Conservation (phyloP, 768 basidiomycete species). For the Mycena floridula region DNA sequence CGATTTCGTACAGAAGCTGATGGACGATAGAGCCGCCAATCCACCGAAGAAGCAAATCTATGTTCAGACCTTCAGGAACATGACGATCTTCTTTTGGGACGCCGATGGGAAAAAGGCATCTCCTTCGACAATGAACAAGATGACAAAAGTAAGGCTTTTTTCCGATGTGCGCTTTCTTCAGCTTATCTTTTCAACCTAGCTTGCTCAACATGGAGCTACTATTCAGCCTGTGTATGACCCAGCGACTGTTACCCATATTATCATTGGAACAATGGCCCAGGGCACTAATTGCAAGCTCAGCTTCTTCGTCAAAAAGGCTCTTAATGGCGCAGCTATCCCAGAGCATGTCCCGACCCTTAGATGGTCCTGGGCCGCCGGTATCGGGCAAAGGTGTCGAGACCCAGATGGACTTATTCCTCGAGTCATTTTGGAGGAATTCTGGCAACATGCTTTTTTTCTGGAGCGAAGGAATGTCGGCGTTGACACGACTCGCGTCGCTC, state of each 20-base stretch:
- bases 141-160: not conserved
- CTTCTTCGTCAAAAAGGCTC: constrained; percentile 29
- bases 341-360: constrained; percentile 9
- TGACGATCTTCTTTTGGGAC: not conserved
- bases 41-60: not conserved
- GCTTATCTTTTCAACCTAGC: not conserved
- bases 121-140: not conserved
- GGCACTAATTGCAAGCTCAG: constrained; percentile 19
- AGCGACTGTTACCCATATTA: constrained; percentile 55
- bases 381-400: constrained; percentile 9
- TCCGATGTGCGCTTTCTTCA: not conserved
- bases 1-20: not conserved
- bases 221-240: constrained; percentile 56
- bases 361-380: constrained; percentile 5
- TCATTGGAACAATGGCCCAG: constrained; percentile 30
- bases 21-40: not conserved
- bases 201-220: constrained; percentile 45
- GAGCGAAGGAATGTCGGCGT: constrained; percentile 42
- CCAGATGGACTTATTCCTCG: constrained; percentile 7
- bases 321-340: constrained; percentile 17
- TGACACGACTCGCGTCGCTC: constrained; percentile 10
- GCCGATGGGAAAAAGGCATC: not conserved
- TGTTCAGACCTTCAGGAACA: not conserved
- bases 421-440: constrained; percentile 28
- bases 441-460: constrained; percentile 40